Conservation (phyloP, 2,329 filamentous ascomycete genomes). For the Rachicladosporium sp. region DNA sequence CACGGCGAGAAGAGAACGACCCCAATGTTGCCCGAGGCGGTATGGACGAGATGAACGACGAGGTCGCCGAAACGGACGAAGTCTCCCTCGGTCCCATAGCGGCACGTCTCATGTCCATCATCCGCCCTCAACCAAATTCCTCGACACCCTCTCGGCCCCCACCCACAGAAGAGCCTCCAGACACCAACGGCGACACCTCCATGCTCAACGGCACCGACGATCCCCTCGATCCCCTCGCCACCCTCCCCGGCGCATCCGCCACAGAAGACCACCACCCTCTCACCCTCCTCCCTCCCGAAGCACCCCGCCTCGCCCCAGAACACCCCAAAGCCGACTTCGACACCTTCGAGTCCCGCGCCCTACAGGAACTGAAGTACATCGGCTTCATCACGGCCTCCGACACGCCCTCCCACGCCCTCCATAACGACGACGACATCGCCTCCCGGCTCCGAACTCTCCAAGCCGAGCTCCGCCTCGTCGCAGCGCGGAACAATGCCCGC, state of each 20-base stretch:
- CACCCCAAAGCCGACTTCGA: conserved; percentile 60
- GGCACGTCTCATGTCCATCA: conserved; percentile 63
- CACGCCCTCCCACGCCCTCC: conserved; percentile 69
- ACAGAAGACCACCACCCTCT: conserved; percentile 41
- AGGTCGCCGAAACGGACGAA: conserved; percentile 76
- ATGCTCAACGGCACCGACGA: conserved; percentile 32
- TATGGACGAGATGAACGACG: conserved; percentile 78
- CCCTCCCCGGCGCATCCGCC: conserved; percentile 22
- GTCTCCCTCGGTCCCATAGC: conserved; percentile 81
- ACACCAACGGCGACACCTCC: conserved; percentile 32
- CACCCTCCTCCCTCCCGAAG: conserved; percentile 51
- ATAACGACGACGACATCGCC: conserved; percentile 88
- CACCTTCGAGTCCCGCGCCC: conserved; percentile 78
- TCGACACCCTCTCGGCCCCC: conserved; percentile 36
- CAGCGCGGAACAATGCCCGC: conserved; percentile 77
- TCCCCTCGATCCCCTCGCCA: conserved; percentile 21
- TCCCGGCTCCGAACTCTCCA: conserved; percentile 80
- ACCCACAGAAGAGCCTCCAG: conserved; percentile 34
- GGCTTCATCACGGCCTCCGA: conserved; percentile 59
- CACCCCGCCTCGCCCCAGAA: conserved; percentile 12
- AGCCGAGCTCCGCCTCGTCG: conserved; percentile 66
- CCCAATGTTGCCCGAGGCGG: conserved; percentile 73
- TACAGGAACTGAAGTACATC: conserved; percentile 81
- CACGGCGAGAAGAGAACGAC: conserved; percentile 51
- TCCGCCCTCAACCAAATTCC: conserved; percentile 55